Evolutionary conservation across 371 early-diverging fungal genomes (phyloP), one percentile per base, ranked within the genome.

Genomic region (Lichtheimia ramosa): DNA sequence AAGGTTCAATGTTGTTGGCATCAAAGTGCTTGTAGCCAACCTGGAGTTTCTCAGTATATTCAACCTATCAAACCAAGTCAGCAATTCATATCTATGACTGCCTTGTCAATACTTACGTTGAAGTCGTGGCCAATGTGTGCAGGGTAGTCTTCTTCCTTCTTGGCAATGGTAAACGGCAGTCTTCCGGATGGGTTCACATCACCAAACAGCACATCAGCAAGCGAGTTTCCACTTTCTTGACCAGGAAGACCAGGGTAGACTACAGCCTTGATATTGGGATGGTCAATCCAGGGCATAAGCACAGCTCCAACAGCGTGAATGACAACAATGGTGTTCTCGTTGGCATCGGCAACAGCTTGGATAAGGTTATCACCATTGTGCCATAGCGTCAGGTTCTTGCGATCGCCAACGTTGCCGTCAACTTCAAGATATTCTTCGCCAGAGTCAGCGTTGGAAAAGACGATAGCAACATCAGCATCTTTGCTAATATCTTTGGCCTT

Each of bases 301-400:
- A 84, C 73, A 41, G 82, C 63, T n/a, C 80, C 82, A 18, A 72
- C 74, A 12, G 68, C 51, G 58, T 82, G 81, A 28, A 82, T 65
- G n/a, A 84, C 80, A 52, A 84, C 84, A 24, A 82, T 59, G 2
- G 74, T 74, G 48, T 79, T 84, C 39, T 62, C 49, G 46, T 75
- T 73, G 56, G 48, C 57, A 15, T 63, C 58, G 18, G 84, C 79
- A 18, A 71, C 79, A 24, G 65, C 62, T 51, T 80, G 40, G 51
- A 82, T 73, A 64, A 87, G 63, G 39, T 70, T 70, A 59, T 88
- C 81, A 51, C 86, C 86, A 51, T 76, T 71, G 62, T 84, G 58
- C 83, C 83, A 84, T 25, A 86, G 62, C 15, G 68, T 71, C 59
- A 88, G 54, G 40, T 86, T 73, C 34, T 79, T 77, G 5, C 87